Evolutionary conservation across 2,329 filamentous ascomycete genomes (phyloP), one percentile per base, ranked within the genome.

Genomic region (Cladophialophora chaetospira): DNA sequence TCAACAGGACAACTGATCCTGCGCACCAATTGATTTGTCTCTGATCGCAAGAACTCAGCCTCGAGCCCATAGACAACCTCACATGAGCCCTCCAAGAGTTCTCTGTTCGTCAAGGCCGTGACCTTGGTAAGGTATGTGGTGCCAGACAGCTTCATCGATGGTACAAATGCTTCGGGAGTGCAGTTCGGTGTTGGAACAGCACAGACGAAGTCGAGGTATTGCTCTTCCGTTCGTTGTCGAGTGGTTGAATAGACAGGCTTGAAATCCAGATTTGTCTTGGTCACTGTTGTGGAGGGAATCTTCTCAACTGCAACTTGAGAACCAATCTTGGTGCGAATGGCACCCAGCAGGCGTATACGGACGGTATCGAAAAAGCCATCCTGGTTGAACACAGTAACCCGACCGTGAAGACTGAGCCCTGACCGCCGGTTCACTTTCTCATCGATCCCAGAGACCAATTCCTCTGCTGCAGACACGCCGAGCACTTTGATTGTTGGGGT

Each of bases 61-160:
- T 63, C 61, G 23, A 63, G 54, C 36, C 50, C 54, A 31, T 63
- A 63, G 4, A 57, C 23, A 5, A 63, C 61, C 8, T 63, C 45
- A 48, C 61, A 63, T n/a, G 38, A 45, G 4, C 61, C 61, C 28
- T 58, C 29, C 15, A 63, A 46, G 6, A 61, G 47, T 21, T 63
- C 57, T 50, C 57, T 42, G 35, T 60, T 53, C 31, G 33, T 61
- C 23, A 61, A 15, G 9, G 57, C 61, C 5, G 57, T 58, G 21
- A 58, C 55, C 21, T 48, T 47, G n/a, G 61, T 63, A 43, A 63
- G 44, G 35, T 58, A 60, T 5, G 61, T 63, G 13, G 40, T 48
- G 10, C 57, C 61, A 36, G 47, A 44, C n/a, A 63, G 36, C 19
- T 47, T 49, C 57, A 58, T 51, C 9, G 61, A 58, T 5, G 61